phyloP scores from a whole-genome alignment of 148 eudicot genomes.

The Mesembryanthemum crystallinum region DNA sequence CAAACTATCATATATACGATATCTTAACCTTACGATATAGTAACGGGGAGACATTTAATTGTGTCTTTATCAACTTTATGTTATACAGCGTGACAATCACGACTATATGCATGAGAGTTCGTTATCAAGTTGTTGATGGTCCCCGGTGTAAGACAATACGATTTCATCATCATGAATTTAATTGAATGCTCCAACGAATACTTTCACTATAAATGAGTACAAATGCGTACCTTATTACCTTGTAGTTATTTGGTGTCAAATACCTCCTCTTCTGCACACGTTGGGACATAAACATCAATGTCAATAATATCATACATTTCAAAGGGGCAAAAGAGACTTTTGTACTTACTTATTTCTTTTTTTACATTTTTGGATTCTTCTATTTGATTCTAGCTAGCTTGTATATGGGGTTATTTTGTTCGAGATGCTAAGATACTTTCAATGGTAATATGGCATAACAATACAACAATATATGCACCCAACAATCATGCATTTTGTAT shows the following conservation, averaged over 20 bases:
- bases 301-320: conserved; percentile 3
- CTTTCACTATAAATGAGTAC: neutral
- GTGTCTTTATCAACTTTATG: conserved; percentile 1
- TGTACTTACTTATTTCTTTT: neutral
- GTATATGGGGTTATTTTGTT: neutral
- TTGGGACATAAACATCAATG: conserved; percentile 22
- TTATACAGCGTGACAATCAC: neutral
- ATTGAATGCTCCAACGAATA: neutral
- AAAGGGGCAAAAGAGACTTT: neutral
- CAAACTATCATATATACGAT: too few species aligned
- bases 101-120: neutral
- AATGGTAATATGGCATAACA: neutral
- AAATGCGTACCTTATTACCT: neutral
- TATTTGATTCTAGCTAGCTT: neutral
- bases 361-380: neutral
- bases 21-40: too few species aligned
- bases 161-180: neutral
- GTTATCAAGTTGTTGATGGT: neutral
- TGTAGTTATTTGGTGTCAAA: neutral
- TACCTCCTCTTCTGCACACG: conserved; percentile 3
- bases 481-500: too few species aligned
- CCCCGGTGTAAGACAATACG: neutral
- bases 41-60: too few species aligned
- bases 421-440: too few species aligned
- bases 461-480: too few species aligned